Conservation (phyloP, 2,329 filamentous ascomycete species). For the Colletotrichum gloeosporioides region DNA sequence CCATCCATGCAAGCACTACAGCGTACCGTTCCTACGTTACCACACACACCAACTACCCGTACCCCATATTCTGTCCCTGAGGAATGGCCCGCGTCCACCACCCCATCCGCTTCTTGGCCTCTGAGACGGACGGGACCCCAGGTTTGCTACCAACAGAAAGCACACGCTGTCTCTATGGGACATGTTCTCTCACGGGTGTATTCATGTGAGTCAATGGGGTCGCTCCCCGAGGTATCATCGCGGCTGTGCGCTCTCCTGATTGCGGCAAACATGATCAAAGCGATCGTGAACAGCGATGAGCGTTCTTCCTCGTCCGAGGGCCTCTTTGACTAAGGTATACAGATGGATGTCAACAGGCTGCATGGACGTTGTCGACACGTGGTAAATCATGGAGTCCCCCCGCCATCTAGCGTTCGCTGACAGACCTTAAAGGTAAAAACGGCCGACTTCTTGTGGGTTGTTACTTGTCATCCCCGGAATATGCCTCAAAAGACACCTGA, state of each 20-base stretch:
- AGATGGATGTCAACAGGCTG: neutral
- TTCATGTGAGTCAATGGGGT: neutral
- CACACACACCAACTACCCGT: neutral
- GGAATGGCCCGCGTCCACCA: neutral
- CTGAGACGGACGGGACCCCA: neutral
- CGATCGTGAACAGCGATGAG: neutral
- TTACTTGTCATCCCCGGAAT: neutral
- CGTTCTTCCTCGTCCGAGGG: neutral
- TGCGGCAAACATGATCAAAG: neutral
- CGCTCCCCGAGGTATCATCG: neutral
- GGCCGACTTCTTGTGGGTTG: neutral
- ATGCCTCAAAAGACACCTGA: neutral
- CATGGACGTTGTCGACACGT: neutral
- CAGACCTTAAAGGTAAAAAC: neutral
- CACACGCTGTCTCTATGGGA: neutral
- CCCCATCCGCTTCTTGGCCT: neutral
- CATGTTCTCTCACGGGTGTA: neutral
- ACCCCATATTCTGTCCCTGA: neutral
- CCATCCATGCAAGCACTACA: constrained; percentile 4
- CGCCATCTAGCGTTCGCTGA: neutral
- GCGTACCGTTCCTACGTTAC: neutral
- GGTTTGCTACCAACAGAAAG: neutral
- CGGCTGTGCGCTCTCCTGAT: neutral
- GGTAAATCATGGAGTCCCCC: neutral
- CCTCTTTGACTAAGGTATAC: neutral